Base-by-base conservation (phyloP, 192 early-diverging fungal species). In the Rhizophlyctis rosea region DNA sequence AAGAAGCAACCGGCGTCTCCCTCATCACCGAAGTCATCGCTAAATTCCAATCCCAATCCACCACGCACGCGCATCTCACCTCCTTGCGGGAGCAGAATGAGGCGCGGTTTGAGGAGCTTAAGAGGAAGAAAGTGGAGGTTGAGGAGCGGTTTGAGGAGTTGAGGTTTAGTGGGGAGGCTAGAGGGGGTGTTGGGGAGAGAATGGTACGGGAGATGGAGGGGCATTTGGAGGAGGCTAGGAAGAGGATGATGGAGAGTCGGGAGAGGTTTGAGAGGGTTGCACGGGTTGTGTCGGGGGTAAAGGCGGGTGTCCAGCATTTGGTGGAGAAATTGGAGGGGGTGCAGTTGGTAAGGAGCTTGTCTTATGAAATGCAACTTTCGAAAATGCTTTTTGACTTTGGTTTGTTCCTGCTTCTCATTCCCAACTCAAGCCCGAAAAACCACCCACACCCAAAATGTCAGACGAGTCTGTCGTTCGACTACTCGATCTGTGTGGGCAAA, bases 11-110 rank as follows among this genome's bases (percentile, higher is more conserved):
- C 0, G 84, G 84, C 16, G 82, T 85, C 31, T 72, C 68, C 24
- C 75, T 77, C 66, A 81, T 86, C 48, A 74, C 75, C 60, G 80
- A 86, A 64, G 82, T 86, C 21, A 80, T 81, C 54, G 73, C 77
- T 35, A 86, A 86, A 56, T 84, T 82, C 66, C 77, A 81, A 50
- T 73, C 78, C 5, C 84, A 86, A 59, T 77, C 80, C 29, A 82
- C 82, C 32, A 86, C 84, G 14, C 73, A 79, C 73, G 66, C 62
- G 4, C 84, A 81, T 47, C 68, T 86, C n/a, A 56, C 70, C 13
- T 66, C 71, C 36, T 66, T 85, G 4, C 70, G 76, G 51, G 51
- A 70, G 54, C 50, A 48, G 2, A 82, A 82, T 59, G 78, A 82
- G 65, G 67, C 57, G 13, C 68, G 75, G 4, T 66, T 81, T 32